phyloP scores from a whole-genome alignment of 2,329 filamentous ascomycete species.

The Aspergillus fumigatus region DNA sequence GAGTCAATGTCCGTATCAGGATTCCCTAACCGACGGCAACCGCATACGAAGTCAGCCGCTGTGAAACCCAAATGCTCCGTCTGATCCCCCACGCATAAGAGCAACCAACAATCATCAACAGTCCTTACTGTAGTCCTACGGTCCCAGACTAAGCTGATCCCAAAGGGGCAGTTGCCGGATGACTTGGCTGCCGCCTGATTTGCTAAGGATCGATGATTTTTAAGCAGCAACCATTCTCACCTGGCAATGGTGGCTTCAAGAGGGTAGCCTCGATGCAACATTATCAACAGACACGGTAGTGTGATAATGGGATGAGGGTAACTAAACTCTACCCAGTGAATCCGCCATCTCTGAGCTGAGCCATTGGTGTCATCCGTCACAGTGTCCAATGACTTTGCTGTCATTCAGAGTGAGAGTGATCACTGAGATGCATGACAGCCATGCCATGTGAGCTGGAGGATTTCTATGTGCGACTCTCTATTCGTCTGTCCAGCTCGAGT shows the following conservation, averaged over 20 bases:
- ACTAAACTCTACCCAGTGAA: constrained; percentile 14
- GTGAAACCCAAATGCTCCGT: constrained; percentile 33
- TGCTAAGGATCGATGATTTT: constrained; percentile 11
- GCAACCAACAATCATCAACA: constrained; percentile 10
- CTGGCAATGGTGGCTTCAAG: constrained; percentile 6
- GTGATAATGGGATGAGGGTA: constrained; percentile 3
- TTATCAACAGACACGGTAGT: constrained; percentile 7
- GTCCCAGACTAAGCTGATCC: constrained; percentile 17
- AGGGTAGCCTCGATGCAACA: constrained; percentile 20
- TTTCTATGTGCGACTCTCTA: constrained; percentile 12
- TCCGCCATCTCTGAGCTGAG: background rate
- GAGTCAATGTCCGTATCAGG: constrained; percentile 24
- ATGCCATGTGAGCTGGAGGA: constrained; percentile 28
- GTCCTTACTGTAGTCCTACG: constrained; percentile 15
- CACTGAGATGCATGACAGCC: constrained; percentile 17
- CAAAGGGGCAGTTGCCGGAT: constrained; percentile 14
- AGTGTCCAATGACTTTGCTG: constrained; percentile 11
- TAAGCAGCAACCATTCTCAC: constrained; percentile 4
- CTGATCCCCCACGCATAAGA: constrained; percentile 32
- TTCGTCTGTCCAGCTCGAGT: constrained; percentile 22
- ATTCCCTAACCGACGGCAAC: constrained; percentile 28
- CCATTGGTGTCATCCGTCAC: background rate
- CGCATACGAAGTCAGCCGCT: constrained; percentile 35
- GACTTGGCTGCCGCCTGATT: constrained; percentile 12
- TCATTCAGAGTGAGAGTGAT: background rate